Evolutionary conservation across 108 stramenopile genomes (phyloP), one percentile per base, ranked within the genome.

Genomic region (Epithemia pelagica): DNA sequence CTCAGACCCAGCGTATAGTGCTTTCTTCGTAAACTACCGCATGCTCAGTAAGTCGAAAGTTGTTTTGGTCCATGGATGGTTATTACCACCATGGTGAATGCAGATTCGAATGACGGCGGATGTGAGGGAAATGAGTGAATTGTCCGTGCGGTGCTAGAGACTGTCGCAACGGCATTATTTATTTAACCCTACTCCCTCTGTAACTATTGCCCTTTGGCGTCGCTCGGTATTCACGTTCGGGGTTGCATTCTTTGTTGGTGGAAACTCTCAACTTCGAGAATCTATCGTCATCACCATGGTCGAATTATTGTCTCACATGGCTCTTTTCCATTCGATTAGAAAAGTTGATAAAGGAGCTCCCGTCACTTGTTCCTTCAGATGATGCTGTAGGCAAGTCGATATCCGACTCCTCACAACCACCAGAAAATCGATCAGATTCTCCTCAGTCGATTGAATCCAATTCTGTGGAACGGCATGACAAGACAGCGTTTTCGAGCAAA

Each of bases 301-400:
- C 52, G 52, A 19, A 52, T 19, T 19, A 52, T 52, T 20, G 52
- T 20, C 20, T 52, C 52, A 19, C 52, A 52, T 52, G 15, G 52
- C 52, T 52, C 18, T 27, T 64, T 2, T 21, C 53, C 27, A 7
- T 28, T 25, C 52, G 64, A 31, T 54, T 3, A 52, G 52, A 94
- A 82, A 90, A 90, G 71, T 72, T 87, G 58, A 83, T 94, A 28
- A 97, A 97, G 68, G 82, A 75, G 30, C 66, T 89, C 33, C 78
- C 80, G 0, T 78, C 77, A 25, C 68, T 78, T 31, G 74, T 73
- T 21, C 81, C 70, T 51, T 58, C 65, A 28, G 78, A 78, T n/a
- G 70, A 64, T 24, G 22, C 54, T 3, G 25, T 1, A 18, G 27
- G 32, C 21, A 46, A 53, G n/a, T 1, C 37, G 20, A 23, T 19